A percentile compares a stretch with the other conserved stretches of the same genome.
phyloP scores from a whole-genome alignment of 106 monocot genomes.

The Dendrobium chrysotoxum region DNA sequence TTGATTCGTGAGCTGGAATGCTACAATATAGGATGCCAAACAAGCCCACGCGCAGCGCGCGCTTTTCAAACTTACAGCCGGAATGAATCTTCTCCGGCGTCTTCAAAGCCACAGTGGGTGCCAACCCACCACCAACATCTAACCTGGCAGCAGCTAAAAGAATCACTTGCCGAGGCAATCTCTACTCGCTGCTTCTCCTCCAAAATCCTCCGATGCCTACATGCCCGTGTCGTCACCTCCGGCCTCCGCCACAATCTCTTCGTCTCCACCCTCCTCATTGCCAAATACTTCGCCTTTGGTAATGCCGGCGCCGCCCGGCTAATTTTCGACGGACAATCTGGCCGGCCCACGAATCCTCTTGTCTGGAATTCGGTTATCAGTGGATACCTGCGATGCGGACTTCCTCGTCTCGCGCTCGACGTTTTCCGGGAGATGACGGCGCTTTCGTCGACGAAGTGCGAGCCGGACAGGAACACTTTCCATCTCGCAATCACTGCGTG shows the following conservation, averaged over 20 bases:
- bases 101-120: too few relatives aligned
- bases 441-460: neutral
- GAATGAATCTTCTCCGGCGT: too few relatives aligned
- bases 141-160: constrained; percentile 51
- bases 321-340: constrained; percentile 24
- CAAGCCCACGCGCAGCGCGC: too few relatives aligned
- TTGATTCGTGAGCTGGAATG: too few relatives aligned
- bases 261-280: constrained; percentile 41
- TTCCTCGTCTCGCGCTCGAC: constrained; percentile 22
- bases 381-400: constrained; percentile 30
- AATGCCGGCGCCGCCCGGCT: constrained; percentile 15
- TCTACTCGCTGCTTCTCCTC: constrained; percentile 7
- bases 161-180: constrained; percentile 46
- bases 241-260: constrained; percentile 54
- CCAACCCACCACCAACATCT: neutral
- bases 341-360: constrained; percentile 28
- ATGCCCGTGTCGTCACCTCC: constrained; percentile 28
- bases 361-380: constrained; percentile 65
- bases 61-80: too few relatives aligned
- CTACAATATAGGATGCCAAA: too few relatives aligned
- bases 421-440: constrained; percentile 32
- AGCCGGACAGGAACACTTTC: constrained; percentile 46
- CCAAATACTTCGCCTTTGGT: constrained; percentile 39
- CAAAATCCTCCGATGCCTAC: constrained; percentile 25
- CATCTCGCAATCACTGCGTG: constrained; percentile 58